Conservation (phyloP, 805 yeast species). For the Candida pseudoglaebosa region DNA sequence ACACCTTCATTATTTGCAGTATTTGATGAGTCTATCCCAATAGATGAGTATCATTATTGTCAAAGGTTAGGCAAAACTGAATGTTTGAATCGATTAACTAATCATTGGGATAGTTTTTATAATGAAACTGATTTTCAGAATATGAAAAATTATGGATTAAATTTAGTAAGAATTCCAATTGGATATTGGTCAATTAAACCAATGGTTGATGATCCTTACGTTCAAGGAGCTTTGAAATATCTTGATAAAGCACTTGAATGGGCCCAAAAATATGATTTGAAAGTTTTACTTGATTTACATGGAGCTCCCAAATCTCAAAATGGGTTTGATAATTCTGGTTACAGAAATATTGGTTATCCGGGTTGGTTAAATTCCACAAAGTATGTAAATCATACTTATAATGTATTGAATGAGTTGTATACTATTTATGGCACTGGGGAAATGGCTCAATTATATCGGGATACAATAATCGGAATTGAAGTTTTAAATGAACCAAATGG, state of each 20-base stretch:
- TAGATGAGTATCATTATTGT: conserved; percentile 59
- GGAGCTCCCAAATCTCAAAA: conserved; percentile 85
- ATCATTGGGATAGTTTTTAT: conserved; percentile 58
- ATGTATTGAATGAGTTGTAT: conserved; percentile 31
- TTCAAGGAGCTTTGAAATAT: conserved; percentile 61
- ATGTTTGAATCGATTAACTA: conserved; percentile 38
- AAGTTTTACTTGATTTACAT: conserved; percentile 74
- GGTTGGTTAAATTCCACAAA: conserved; percentile 31
- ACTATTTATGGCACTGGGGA: conserved; percentile 32
- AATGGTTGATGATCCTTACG: conserved; percentile 54
- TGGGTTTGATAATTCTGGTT: conserved; percentile 81
- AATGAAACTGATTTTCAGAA: conserved; percentile 54
- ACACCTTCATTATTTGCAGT: conserved; percentile 58
- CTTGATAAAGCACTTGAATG: conserved; percentile 63
- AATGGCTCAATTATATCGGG: conserved; percentile 16
- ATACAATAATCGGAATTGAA: conserved; percentile 38
- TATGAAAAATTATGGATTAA: conserved; percentile 52
- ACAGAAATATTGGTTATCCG: conserved; percentile 41
- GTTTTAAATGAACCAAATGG: conserved; percentile 39
- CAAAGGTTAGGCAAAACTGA: conserved; percentile 44
- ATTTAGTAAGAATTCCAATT: conserved; percentile 70
- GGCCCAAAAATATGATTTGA: conserved; percentile 56
- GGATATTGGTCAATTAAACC: conserved; percentile 77
- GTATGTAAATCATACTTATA: conserved; percentile 24
- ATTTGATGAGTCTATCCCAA: conserved; percentile 41